A percentile compares a stretch with the other conserved stretches of the same genome.
These are phyloP conservation scores for Serendipita vermifera DNA, from an alignment of 768 basidiomycete genomes.

Conservation along the genomic window DNA sequence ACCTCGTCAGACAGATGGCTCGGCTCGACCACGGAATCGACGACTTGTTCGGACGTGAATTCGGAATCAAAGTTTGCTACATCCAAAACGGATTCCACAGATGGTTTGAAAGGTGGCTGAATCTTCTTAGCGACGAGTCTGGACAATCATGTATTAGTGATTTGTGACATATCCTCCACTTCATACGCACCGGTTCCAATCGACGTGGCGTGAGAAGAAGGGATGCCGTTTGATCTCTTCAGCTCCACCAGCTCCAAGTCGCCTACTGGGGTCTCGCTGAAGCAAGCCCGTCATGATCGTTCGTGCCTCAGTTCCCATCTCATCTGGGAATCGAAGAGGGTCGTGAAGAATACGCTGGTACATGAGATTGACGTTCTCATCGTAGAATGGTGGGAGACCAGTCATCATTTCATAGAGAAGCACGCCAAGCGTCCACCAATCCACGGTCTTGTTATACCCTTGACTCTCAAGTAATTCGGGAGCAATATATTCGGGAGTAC, in stretches of 20 bases:
- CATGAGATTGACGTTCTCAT: conserved; percentile 97
- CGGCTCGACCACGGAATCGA: conserved; percentile 92
- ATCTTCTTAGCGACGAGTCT: conserved; percentile 87
- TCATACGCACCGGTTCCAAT: conserved; percentile 60
- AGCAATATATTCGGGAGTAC: conserved; percentile 97
- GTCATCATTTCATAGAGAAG: conserved; percentile 98
- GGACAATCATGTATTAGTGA: background rate
- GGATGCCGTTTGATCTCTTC: conserved; percentile 93
- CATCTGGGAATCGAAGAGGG: conserved; percentile 81
- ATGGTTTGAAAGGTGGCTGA: conserved; percentile 94
- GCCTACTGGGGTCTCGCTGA: conserved; percentile 72
- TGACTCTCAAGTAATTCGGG: conserved; percentile 93
- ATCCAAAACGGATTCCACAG: conserved; percentile 88
- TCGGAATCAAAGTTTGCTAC: conserved; percentile 96
- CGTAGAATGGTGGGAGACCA: conserved; percentile 95
- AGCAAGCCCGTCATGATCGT: conserved; percentile 81
- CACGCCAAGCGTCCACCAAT: conserved; percentile 98
- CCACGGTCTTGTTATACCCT: conserved; percentile 95
- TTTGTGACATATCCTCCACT: background rate
- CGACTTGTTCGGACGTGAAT: conserved; percentile 89
- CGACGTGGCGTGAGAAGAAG: conserved; percentile 88
- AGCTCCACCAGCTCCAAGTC: conserved; percentile 83
- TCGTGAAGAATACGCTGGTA: conserved; percentile 91
- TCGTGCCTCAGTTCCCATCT: conserved; percentile 77
- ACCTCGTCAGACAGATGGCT: conserved; percentile 89